phyloP scores from a whole-genome alignment of 495 filamentous ascomycete species.

The Extremus antarcticus region DNA sequence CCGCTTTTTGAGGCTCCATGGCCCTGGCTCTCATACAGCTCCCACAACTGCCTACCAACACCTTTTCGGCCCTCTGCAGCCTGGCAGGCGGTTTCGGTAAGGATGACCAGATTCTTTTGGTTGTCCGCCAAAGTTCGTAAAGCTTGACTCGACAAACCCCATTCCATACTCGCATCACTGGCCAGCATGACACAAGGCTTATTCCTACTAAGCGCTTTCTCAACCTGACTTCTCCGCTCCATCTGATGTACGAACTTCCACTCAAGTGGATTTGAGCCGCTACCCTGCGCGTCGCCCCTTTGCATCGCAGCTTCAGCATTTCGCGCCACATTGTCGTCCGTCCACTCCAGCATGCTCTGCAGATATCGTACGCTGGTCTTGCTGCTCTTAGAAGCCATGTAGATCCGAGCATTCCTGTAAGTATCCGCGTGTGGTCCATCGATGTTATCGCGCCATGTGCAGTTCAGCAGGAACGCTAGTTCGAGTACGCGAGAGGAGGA shows the following conservation, averaged over 20 bases:
- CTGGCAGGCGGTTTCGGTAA: slow-evolving; percentile 50
- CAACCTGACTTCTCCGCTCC: slow-evolving; percentile 62
- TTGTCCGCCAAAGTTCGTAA: slow-evolving; percentile 64
- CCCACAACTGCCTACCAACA: slow-evolving; percentile 28
- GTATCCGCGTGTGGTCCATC: slow-evolving; percentile 42
- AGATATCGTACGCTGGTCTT: slow-evolving; percentile 76
- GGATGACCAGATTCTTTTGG: slow-evolving; percentile 65
- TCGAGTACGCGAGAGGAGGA: slow-evolving; percentile 92
- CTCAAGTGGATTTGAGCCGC: slow-evolving; percentile 56
- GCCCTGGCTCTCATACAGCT: slow-evolving; percentile 21
- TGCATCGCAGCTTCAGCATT: slow-evolving; percentile 68
- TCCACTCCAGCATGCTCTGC: slow-evolving; percentile 97
- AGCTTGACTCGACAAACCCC: slow-evolving; percentile 89
- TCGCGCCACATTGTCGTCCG: slow-evolving; percentile 84
- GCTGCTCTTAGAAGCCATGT: slow-evolving; percentile 70
- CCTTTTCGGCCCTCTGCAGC: slow-evolving; percentile 10
- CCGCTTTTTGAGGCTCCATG: background rate
- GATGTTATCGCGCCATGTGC: slow-evolving; percentile 68
- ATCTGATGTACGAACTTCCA: slow-evolving; percentile 77
- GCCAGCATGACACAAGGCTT: slow-evolving; percentile 69
- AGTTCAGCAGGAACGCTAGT: slow-evolving; percentile 81
- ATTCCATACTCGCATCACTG: slow-evolving; percentile 78
- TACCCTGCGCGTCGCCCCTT: slow-evolving; percentile 34
- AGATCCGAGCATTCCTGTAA: slow-evolving; percentile 60
- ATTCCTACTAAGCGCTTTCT: slow-evolving; percentile 43